phyloP scores from a whole-genome alignment of 331 rosid species.

The Rhamnella rubrinervis region DNA sequence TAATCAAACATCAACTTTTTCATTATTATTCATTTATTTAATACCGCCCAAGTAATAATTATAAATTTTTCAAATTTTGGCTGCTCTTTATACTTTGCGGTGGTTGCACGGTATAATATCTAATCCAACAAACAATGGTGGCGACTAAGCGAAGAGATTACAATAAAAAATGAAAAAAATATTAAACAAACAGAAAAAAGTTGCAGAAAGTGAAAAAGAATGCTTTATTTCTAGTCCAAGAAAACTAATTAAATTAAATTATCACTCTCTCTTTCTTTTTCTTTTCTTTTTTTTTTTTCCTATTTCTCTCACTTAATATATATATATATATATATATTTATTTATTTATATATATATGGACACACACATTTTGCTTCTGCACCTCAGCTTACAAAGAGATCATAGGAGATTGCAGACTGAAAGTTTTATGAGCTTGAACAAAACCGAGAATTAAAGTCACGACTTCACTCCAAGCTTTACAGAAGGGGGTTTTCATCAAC shows the following conservation, averaged over 20 bases:
- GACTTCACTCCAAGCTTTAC: background rate
- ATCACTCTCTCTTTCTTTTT: background rate
- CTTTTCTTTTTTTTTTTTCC: background rate
- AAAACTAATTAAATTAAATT: background rate
- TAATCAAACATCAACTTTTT: no score
- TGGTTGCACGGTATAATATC: constrained; percentile 21
- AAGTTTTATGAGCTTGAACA: no score
- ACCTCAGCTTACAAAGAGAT: no score
- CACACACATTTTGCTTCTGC: no score
- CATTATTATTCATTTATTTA: no score
- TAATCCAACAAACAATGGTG: constrained; percentile 25
- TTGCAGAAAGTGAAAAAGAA: constrained; percentile 1
- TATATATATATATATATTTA: no score
- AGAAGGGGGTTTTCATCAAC: background rate
- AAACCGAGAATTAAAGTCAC: no score
- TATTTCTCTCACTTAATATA: no score
- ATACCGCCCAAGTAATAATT: no score
- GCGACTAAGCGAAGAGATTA: constrained; percentile 43
- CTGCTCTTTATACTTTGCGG: constrained; percentile 1
- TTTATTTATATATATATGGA: no score
- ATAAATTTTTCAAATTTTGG: background rate
- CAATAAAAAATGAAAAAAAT: background rate
- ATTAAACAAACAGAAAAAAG: background rate
- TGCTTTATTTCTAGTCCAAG: constrained; percentile 32
- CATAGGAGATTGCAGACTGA: no score